Percentiles rank a stretch among this genome's conserved stretches.
phyloP scores from a whole-genome alignment of 441 rosid species.

The Melianthus villosus region DNA sequence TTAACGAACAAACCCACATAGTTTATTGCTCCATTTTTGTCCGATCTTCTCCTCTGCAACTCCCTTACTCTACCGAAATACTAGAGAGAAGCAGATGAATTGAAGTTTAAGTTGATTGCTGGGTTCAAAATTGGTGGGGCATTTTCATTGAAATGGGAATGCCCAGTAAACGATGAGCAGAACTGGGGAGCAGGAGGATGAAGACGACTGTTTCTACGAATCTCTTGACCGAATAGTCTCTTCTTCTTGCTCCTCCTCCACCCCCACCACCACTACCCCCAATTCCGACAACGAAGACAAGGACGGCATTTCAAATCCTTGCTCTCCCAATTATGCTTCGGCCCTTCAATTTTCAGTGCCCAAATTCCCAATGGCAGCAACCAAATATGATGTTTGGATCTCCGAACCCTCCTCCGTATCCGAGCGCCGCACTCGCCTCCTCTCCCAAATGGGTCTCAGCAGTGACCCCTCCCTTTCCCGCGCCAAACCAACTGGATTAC shows the following conservation, averaged over 20 bases:
- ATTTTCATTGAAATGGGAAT: constrained; percentile 23
- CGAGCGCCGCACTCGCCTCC: constrained; percentile 59
- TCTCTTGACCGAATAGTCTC: constrained; percentile 78
- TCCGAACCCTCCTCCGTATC: constrained; percentile 72
- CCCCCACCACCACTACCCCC: constrained; percentile 26
- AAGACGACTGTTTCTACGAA: constrained; percentile 71
- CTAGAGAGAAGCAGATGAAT: not conserved
- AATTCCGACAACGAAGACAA: constrained; percentile 23
- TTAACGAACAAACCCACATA: too few species aligned
- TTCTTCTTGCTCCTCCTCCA: constrained; percentile 43
- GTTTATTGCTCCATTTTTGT: too few species aligned
- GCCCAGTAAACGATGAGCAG: constrained; percentile 26
- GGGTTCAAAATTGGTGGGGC: too few species aligned
- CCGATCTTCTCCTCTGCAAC: too few species aligned
- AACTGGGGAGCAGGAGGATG: constrained; percentile 20
- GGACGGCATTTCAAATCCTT: constrained; percentile 15
- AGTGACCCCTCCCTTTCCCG: constrained; percentile 35
- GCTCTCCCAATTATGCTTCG: constrained; percentile 10
- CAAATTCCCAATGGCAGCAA: constrained; percentile 25
- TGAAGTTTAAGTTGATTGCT: not conserved
- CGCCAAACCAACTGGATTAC: constrained; percentile 9
- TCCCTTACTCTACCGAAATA: too few species aligned
- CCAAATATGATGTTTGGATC: constrained; percentile 75
- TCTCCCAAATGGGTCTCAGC: constrained; percentile 56
- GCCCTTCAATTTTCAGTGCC: constrained; percentile 23